Conservation (phyloP, 2,329 filamentous ascomycete species). For the Ceratocystiopsis sp. region DNA sequence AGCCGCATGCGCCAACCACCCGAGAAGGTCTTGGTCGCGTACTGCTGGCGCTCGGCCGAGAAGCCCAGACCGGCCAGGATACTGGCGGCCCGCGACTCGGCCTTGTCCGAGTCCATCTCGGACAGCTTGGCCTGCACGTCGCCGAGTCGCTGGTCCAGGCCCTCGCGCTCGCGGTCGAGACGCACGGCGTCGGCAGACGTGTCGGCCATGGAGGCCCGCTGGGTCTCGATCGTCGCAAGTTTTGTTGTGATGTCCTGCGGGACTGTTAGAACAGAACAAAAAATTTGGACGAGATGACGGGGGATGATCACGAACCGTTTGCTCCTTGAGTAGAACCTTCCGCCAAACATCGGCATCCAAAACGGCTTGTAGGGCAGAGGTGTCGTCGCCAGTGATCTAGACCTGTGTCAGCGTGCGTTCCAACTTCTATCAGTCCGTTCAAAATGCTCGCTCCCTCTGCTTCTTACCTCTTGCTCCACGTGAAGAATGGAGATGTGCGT, state of each 20-base stretch:
- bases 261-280: too few species aligned
- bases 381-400: constrained; percentile 81
- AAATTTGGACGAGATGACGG: neutral
- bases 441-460: too few species aligned
- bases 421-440: too few species aligned
- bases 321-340: constrained; percentile 81
- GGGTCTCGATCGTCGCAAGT: constrained; percentile 58
- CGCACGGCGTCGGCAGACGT: constrained; percentile 77
- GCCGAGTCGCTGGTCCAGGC: constrained; percentile 73
- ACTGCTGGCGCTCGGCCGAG: constrained; percentile 81
- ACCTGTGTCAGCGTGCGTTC: too few species aligned
- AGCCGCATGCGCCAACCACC: constrained; percentile 99
- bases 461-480: constrained; percentile 78
- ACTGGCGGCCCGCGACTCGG: constrained; percentile 84
- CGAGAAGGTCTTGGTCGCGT: constrained; percentile 91
- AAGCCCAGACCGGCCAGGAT: constrained; percentile 96
- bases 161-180: constrained; percentile 76
- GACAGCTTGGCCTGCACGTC: constrained; percentile 84
- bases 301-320: constrained; percentile 42
- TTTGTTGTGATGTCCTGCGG: constrained; percentile 58
- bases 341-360: constrained; percentile 97
- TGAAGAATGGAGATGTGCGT: constrained; percentile 97
- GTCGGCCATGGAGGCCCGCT: constrained; percentile 68
- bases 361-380: constrained; percentile 83
- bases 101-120: constrained; percentile 99